A percentile compares a stretch with the other conserved stretches of the same genome.
These are phyloP conservation scores for Trichosporon sp. DNA, from an alignment of 1,284 basidiomycete genomes.

Conservation along the genomic window DNA sequence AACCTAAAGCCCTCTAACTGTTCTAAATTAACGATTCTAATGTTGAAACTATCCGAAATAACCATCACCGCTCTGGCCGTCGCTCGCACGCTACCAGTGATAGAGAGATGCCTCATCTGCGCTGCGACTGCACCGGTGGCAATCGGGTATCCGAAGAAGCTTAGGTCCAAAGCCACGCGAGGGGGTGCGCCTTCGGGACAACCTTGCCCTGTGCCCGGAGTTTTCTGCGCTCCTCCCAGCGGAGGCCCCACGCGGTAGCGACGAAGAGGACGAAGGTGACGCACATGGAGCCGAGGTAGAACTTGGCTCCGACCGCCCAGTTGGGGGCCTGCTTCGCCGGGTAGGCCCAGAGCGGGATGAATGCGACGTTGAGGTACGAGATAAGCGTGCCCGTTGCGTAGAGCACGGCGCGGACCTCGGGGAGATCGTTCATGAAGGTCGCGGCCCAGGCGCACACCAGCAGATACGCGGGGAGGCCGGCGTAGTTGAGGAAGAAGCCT, in stretches of 20 bases:
- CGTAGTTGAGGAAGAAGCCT: constrained; percentile 18
- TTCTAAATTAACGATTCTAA: neutral
- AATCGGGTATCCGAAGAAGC: neutral
- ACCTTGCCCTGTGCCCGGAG: constrained; percentile 8
- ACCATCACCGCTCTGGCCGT: neutral
- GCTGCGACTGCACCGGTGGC: neutral
- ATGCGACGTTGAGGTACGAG: constrained; percentile 15
- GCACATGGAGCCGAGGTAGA: constrained; percentile 18
- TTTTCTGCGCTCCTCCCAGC: constrained; percentile 14
- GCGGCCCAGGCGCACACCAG: constrained; percentile 14
- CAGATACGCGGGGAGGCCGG: constrained; percentile 10
- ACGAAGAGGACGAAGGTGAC: constrained; percentile 8
- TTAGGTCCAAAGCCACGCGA: constrained; percentile 16
- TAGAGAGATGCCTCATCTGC: too few species aligned
- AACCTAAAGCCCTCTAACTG: neutral
- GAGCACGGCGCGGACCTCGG: constrained; percentile 11
- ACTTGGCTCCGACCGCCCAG: constrained; percentile 17
- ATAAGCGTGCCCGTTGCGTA: constrained; percentile 17
- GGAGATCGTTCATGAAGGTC: constrained; percentile 10
- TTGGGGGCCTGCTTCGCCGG: constrained; percentile 15
- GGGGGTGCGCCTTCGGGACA: constrained; percentile 6
- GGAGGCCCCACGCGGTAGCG: constrained; percentile 14
- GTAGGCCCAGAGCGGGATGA: constrained; percentile 18
- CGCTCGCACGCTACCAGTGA: neutral
- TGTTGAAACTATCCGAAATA: neutral